These are phyloP conservation scores for Lentinula lateritia DNA, from an alignment of 768 basidiomycete species.

Conservation along the genomic window DNA sequence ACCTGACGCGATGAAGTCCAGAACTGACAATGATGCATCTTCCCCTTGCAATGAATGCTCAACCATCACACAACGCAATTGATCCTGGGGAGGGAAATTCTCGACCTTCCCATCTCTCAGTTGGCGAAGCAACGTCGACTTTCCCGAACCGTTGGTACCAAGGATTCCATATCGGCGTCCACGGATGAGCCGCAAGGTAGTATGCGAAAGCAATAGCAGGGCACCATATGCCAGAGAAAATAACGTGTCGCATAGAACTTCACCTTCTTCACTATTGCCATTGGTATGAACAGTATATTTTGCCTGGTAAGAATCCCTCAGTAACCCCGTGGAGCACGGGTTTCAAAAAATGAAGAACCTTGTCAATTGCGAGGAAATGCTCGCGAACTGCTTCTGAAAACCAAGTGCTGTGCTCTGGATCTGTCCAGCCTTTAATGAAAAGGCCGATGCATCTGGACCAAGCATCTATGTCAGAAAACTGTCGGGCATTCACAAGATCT, in stretches of 20 bases:
- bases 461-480: slow-evolving; percentile 43
- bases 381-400: slow-evolving; percentile 62
- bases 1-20: slow-evolving; percentile 90
- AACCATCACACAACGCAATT: slow-evolving; percentile 91
- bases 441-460: slow-evolving; percentile 72
- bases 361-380: slow-evolving; percentile 75
- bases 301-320: slow-evolving; percentile 32
- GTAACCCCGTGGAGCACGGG: not conserved
- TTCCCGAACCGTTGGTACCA: slow-evolving; percentile 94
- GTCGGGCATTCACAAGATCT: slow-evolving; percentile 64
- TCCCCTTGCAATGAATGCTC: slow-evolving; percentile 96
- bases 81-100: slow-evolving; percentile 87
- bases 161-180: slow-evolving; percentile 94
- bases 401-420: slow-evolving; percentile 35
- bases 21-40: slow-evolving; percentile 73
- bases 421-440: slow-evolving; percentile 72
- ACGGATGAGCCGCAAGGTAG: slow-evolving; percentile 80
- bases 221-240: slow-evolving; percentile 97
- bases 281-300: slow-evolving; percentile 43
- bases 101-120: slow-evolving; percentile 93
- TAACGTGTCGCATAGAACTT: slow-evolving; percentile 85
- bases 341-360: slow-evolving; percentile 30
- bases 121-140: slow-evolving; percentile 94
- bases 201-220: slow-evolving; percentile 90
- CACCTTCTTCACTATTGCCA: slow-evolving; percentile 64